Percentiles rank a stretch among this genome's conserved stretches.
These are phyloP conservation scores for Scheffersomyces coipomensis DNA, from an alignment of 805 yeast genomes.

Conservation along the genomic window DNA sequence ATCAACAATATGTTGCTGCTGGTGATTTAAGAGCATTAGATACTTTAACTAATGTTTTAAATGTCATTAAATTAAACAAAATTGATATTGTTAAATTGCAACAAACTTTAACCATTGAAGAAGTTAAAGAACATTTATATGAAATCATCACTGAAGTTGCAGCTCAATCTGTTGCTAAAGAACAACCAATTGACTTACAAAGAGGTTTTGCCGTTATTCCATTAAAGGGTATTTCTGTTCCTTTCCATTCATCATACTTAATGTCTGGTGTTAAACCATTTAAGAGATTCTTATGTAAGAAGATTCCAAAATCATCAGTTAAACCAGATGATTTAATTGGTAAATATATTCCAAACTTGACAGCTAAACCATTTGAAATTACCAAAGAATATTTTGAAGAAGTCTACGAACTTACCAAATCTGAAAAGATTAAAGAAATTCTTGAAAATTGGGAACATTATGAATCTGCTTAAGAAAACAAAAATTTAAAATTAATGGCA, in stretches of 20 bases:
- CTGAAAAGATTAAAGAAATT: slow-evolving; percentile 86
- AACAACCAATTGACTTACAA: slow-evolving; percentile 95
- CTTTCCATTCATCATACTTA: slow-evolving; percentile 98
- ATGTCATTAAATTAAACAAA: slow-evolving; percentile 91
- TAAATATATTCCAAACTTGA: slow-evolving; percentile 97
- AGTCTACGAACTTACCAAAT: slow-evolving; percentile 87
- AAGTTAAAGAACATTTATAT: slow-evolving; percentile 82
- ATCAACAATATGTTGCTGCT: slow-evolving; percentile 97
- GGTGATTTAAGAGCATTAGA: slow-evolving; percentile 97
- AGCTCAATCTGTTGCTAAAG: slow-evolving; percentile 77
- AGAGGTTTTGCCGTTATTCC: slow-evolving; percentile 99
- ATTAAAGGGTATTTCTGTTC: slow-evolving; percentile 98
- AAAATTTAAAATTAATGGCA: too few species aligned
- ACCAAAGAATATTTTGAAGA: slow-evolving; percentile 97
- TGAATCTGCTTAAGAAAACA: slow-evolving; percentile 46
- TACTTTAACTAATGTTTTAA: slow-evolving; percentile 87
- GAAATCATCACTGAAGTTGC: slow-evolving; percentile 88
- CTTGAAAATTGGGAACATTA: slow-evolving; percentile 95
- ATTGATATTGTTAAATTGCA: slow-evolving; percentile 87
- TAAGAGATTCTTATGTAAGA: slow-evolving; percentile 95
- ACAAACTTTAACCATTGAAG: slow-evolving; percentile 77
- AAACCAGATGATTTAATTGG: slow-evolving; percentile 91
- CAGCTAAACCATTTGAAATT: slow-evolving; percentile 95
- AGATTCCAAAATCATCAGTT: slow-evolving; percentile 91
- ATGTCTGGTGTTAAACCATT: slow-evolving; percentile 98